phyloP scores from a whole-genome alignment of 2,329 filamentous ascomycete genomes.

The Sclerotinia minor region DNA sequence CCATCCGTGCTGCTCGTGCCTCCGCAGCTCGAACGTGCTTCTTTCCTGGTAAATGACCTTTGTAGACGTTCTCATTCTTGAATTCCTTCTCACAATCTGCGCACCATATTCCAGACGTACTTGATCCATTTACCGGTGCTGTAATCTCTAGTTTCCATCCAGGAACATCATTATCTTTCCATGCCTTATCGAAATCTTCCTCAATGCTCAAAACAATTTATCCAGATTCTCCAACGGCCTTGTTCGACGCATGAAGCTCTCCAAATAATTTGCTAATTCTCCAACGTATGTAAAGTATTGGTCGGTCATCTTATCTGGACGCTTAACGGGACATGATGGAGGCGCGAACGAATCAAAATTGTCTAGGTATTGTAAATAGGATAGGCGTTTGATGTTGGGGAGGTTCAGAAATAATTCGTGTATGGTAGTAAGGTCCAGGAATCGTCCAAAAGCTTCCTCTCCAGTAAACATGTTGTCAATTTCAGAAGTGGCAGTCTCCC shows the following conservation, averaged over 20 bases:
- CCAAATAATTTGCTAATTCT: slow-evolving; percentile 77
- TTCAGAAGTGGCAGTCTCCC: slow-evolving; percentile 62
- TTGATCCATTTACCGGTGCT: slow-evolving; percentile 32
- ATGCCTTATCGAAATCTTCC: slow-evolving; percentile 78
- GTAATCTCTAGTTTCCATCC: slow-evolving; percentile 68
- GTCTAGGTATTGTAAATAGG: slow-evolving; percentile 91
- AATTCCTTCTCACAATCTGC: slow-evolving; percentile 92
- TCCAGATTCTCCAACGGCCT: slow-evolving; percentile 84
- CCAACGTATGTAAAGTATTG: slow-evolving; percentile 89
- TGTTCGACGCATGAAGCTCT: slow-evolving; percentile 81
- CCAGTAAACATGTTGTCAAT: slow-evolving; percentile 93
- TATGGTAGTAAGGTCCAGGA: slow-evolving; percentile 79
- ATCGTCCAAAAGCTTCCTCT: slow-evolving; percentile 90
- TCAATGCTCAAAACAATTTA: slow-evolving; percentile 76
- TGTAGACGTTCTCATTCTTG: slow-evolving; percentile 93
- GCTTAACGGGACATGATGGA: slow-evolving; percentile 71
- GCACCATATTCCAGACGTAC: slow-evolving; percentile 77
- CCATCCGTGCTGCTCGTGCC: slow-evolving; percentile 54
- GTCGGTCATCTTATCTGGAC: slow-evolving; percentile 84
- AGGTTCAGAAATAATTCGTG: slow-evolving; percentile 92
- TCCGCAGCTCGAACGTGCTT: slow-evolving; percentile 88
- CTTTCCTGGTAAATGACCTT: slow-evolving; percentile 82
- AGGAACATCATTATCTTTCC: slow-evolving; percentile 75
- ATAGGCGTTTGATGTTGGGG: slow-evolving; percentile 78
- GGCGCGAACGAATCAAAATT: slow-evolving; percentile 83